A percentile compares a stretch with the other conserved stretches of the same genome.
Conservation (phyloP, 257 asterid species). For the Solanum habrochaites region DNA sequence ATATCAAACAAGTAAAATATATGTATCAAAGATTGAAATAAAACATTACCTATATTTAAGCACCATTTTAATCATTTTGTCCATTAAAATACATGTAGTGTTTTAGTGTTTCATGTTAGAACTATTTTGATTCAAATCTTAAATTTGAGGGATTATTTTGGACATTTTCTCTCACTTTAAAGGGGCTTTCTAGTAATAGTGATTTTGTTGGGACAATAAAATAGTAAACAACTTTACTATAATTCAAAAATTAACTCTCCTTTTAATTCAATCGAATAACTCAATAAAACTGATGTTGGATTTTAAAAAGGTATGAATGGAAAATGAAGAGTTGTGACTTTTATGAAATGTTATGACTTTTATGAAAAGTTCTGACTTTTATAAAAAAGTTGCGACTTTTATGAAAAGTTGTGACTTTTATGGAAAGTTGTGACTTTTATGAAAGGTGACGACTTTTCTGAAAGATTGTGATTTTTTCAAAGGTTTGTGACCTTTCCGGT, state of each 20-base stretch:
- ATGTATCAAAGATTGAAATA: no score
- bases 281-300: no score
- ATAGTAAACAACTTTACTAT: background rate
- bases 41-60: background rate
- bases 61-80: background rate
- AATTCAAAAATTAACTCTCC: background rate
- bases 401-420: no score
- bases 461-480: no score
- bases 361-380: no score
- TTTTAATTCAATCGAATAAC: background rate
- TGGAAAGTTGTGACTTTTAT: no score
- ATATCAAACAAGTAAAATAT: background rate
- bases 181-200: background rate
- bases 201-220: background rate
- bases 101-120: background rate
- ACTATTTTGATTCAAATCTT: background rate
- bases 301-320: no score
- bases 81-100: background rate
- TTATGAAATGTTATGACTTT: no score
- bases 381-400: no score
- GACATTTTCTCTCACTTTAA: background rate
- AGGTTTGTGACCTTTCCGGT: no score
- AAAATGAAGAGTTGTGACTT: no score
- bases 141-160: background rate
- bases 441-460: no score